phyloP scores from a whole-genome alignment of 164 flowering plant genomes.

The Aristolochia contorta region DNA sequence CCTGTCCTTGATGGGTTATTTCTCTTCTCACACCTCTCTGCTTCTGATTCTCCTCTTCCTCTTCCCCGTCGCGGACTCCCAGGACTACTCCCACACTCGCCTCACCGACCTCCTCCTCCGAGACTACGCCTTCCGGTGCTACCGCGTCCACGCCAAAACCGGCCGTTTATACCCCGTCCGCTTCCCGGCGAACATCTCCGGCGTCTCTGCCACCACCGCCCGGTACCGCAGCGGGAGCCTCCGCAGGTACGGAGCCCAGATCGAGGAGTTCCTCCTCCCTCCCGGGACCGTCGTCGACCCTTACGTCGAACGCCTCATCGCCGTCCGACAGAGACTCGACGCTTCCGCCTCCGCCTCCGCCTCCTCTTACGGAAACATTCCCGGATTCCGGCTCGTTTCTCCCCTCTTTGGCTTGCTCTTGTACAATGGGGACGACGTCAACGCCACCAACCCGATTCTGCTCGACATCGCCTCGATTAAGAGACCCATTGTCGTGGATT shows the following conservation, averaged over 20 bases:
- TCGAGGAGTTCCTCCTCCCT: slow-evolving; percentile 51
- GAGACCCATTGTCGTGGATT: slow-evolving; percentile 53
- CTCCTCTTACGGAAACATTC: slow-evolving; percentile 44
- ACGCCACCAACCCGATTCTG: slow-evolving; percentile 19
- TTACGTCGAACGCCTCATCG: slow-evolving; percentile 53
- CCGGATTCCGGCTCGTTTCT: slow-evolving; percentile 63
- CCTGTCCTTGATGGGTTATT: slow-evolving; percentile 4
- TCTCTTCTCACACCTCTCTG: slow-evolving; percentile 1
- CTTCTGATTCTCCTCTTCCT: slow-evolving; percentile 7
- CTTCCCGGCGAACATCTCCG: slow-evolving; percentile 57
- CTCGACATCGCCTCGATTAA: slow-evolving; percentile 20
- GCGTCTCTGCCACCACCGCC: slow-evolving; percentile 38
- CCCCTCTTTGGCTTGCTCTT: slow-evolving; percentile 70
- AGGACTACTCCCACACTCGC: slow-evolving; percentile 16
- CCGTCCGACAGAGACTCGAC: slow-evolving; percentile 56
- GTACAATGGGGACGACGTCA: slow-evolving; percentile 37
- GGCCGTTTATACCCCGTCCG: slow-evolving; percentile 35
- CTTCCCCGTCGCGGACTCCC: slow-evolving; percentile 12
- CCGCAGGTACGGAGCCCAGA: slow-evolving; percentile 52
- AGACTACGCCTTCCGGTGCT: slow-evolving; percentile 52
- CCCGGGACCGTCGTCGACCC: slow-evolving; percentile 45
- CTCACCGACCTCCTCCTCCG: slow-evolving; percentile 56
- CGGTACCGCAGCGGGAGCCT: slow-evolving; percentile 81
- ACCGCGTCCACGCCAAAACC: slow-evolving; percentile 27
- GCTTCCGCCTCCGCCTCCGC: slow-evolving; percentile 67